These are phyloP conservation scores for Amorphotheca resinae DNA, from an alignment of 495 filamentous ascomycete genomes.

Conservation along the genomic window DNA sequence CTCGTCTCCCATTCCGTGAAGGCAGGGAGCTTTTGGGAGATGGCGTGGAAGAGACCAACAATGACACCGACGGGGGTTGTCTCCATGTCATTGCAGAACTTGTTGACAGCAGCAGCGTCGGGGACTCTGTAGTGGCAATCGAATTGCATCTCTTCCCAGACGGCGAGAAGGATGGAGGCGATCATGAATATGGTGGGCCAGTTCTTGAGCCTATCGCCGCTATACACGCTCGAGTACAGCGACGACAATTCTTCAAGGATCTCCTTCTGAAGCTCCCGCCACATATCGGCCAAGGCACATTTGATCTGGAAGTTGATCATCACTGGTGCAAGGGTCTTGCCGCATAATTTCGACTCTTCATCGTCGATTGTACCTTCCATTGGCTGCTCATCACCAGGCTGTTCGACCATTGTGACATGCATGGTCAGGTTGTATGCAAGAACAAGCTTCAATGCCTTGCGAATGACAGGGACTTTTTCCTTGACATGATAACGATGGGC, in stretches of 20 bases:
- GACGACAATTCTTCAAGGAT: conserved; percentile 81
- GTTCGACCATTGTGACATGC: conserved; percentile 85
- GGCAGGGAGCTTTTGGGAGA: conserved; percentile 83
- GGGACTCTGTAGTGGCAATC: conserved; percentile 87
- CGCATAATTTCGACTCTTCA: conserved; percentile 63
- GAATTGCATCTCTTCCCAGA: conserved; percentile 97
- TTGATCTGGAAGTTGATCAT: conserved; percentile 99
- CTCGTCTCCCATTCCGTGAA: conserved; percentile 85
- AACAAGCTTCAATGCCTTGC: conserved; percentile 82
- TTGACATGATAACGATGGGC: conserved; percentile 80
- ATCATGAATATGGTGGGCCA: conserved; percentile 97
- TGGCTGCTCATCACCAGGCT: conserved; percentile 63
- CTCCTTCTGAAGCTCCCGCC: conserved; percentile 90
- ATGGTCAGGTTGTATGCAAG: conserved; percentile 86
- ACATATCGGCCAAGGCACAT: conserved; percentile 86
- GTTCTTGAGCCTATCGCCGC: conserved; percentile 85
- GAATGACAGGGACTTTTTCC: conserved; percentile 70
- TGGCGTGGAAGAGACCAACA: conserved; percentile 86
- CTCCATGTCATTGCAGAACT: conserved; percentile 94
- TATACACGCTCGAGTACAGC: conserved; percentile 87
- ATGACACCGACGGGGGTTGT: conserved; percentile 86
- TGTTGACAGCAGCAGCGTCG: conserved; percentile 67
- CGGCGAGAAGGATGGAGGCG: conserved; percentile 74
- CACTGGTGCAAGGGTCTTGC: conserved; percentile 80
- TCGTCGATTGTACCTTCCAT: conserved; percentile 72